Percentiles rank a stretch among this genome's conserved stretches.
Conservation (phyloP, 768 basidiomycete species). For the Tylopilus balloui region DNA sequence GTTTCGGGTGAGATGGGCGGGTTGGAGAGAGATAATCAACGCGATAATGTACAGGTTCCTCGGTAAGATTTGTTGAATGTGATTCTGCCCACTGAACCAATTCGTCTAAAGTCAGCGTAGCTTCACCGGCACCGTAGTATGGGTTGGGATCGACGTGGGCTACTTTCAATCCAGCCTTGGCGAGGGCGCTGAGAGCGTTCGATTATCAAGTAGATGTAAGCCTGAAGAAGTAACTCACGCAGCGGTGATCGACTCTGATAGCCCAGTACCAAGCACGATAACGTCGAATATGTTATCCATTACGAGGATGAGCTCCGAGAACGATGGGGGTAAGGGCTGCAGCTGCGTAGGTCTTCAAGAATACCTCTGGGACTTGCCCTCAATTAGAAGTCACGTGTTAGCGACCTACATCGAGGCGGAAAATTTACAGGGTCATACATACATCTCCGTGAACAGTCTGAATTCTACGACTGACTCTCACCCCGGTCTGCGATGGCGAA, state of each 20-base stretch:
- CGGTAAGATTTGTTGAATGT: slow-evolving; percentile 20
- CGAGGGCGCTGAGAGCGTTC: slow-evolving; percentile 59
- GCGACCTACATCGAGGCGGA: slow-evolving; percentile 11
- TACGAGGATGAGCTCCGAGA: not conserved
- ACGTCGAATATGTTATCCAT: slow-evolving; percentile 56
- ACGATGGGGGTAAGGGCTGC: too few species aligned
- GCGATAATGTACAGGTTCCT: slow-evolving; percentile 15
- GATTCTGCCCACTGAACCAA: slow-evolving; percentile 63
- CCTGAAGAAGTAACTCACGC: slow-evolving; percentile 54
- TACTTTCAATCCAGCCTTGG: slow-evolving; percentile 83
- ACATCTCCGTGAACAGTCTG: not conserved
- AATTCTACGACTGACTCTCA: not conserved
- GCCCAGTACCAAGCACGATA: slow-evolving; percentile 70
- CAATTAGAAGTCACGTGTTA: slow-evolving; percentile 23
- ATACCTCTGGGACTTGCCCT: slow-evolving; percentile 28
- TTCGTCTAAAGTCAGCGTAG: slow-evolving; percentile 79
- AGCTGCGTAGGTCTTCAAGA: too few species aligned
- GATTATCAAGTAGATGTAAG: slow-evolving; percentile 1
- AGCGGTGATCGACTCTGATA: slow-evolving; percentile 81
- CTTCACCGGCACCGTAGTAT: slow-evolving; percentile 83
- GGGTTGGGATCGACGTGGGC: slow-evolving; percentile 82
- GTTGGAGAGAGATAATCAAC: slow-evolving; percentile 39
- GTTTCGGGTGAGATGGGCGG: slow-evolving; percentile 55
- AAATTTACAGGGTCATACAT: slow-evolving; percentile 9
- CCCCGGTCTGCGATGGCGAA: slow-evolving; percentile 35